Evolutionary conservation across 2,329 filamentous ascomycete species (phyloP).

Genomic region (Alternaria angustiovoidea): DNA sequence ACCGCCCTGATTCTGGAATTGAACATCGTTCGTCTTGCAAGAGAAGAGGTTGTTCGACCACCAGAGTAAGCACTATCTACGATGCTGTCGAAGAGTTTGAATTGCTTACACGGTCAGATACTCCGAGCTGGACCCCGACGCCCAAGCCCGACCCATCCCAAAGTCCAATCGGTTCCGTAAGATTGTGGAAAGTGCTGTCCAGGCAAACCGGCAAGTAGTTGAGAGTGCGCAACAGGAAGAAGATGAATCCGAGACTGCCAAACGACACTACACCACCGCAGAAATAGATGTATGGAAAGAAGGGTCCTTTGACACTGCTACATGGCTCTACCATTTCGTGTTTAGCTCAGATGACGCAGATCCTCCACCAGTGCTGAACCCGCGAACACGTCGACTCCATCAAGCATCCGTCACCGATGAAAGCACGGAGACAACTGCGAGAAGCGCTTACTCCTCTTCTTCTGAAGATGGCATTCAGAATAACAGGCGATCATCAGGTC

Average conservation of each 20-base stretch:
- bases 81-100: neutral
- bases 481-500: neutral
- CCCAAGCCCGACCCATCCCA: neutral
- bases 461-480: neutral
- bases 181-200: constrained; percentile 28
- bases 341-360: constrained; percentile 10
- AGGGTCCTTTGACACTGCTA: constrained; percentile 27
- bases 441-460: neutral
- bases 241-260: constrained; percentile 4
- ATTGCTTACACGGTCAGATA: neutral
- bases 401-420: constrained; percentile 10
- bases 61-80: neutral
- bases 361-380: neutral
- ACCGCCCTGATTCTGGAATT: constrained; percentile 20
- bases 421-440: neutral
- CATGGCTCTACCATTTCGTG: constrained; percentile 32
- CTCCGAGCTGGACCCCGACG: neutral
- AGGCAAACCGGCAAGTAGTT: constrained; percentile 25
- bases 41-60: constrained; percentile 14
- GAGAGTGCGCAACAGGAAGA: constrained; percentile 25
- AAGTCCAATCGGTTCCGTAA: constrained; percentile 25
- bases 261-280: constrained; percentile 3
- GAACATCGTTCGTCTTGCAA: constrained; percentile 22
- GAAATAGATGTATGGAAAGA: constrained; percentile 21
- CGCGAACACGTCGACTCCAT: neutral